These are phyloP conservation scores for Pyricularia grisea DNA, from an alignment of 2,329 filamentous ascomycete genomes.

Conservation along the genomic window DNA sequence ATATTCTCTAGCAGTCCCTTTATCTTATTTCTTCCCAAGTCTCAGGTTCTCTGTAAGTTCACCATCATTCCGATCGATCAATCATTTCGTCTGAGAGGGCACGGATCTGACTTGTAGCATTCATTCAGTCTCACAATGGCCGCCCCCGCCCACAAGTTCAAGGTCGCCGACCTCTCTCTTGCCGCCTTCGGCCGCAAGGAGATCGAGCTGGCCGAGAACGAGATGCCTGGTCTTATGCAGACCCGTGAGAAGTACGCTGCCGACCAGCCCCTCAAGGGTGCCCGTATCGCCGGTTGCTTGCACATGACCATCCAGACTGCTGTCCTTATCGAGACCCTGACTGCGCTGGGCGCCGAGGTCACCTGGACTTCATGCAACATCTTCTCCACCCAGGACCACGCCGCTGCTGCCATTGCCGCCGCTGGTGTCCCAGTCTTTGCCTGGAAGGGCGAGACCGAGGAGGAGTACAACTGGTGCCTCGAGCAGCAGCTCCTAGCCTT, in stretches of 20 bases:
- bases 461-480: conserved; percentile 99
- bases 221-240: conserved; percentile 97
- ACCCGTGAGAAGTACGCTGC: conserved; percentile 84
- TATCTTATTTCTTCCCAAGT: conserved; percentile 5
- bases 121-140: conserved; percentile 36
- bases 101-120: conserved; percentile 5
- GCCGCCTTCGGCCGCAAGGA: conserved; percentile 98
- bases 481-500: conserved; percentile 97
- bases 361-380: conserved; percentile 99
- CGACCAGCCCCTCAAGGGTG: conserved; percentile 90
- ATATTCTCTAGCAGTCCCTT: not conserved
- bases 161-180: conserved; percentile 96
- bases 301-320: conserved; percentile 99
- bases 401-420: conserved; percentile 93
- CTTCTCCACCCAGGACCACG: conserved; percentile 98
- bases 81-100: not conserved
- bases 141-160: conserved; percentile 87
- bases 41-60: not conserved
- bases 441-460: conserved; percentile 89
- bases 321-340: conserved; percentile 97
- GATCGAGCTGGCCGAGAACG: conserved; percentile 93
- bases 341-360: conserved; percentile 88
- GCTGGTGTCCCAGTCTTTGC: conserved; percentile 78
- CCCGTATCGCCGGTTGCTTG: conserved; percentile 93
- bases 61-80: not conserved